Evolutionary conservation across 192 early-diverging fungal genomes (phyloP).

Genomic region (Umbelopsis sp.): DNA sequence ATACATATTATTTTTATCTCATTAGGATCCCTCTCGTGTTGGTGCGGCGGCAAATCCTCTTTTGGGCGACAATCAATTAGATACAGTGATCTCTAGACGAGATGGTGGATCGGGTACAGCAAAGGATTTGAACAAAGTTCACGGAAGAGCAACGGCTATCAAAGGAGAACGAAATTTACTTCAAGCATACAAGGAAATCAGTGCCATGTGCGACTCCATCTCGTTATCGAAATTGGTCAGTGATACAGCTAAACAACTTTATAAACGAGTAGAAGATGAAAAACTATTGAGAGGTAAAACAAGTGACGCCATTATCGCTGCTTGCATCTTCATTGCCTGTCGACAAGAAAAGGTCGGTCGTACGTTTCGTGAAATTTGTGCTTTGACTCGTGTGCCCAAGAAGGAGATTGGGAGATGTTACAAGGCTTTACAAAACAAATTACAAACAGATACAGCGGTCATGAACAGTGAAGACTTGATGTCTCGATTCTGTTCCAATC

Average conservation of each 20-base stretch:
- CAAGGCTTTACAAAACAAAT: slow-evolving; percentile 62
- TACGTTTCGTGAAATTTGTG: slow-evolving; percentile 94
- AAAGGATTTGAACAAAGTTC: slow-evolving; percentile 69
- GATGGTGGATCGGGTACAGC: slow-evolving; percentile 78
- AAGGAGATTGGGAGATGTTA: slow-evolving; percentile 91
- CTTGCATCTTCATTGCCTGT: slow-evolving; percentile 94
- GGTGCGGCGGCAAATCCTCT: slow-evolving; percentile 80
- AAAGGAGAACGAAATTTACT: slow-evolving; percentile 76
- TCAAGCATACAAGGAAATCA: slow-evolving; percentile 77
- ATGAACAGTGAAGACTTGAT: slow-evolving; percentile 77
- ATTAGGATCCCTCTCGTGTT: slow-evolving; percentile 82
- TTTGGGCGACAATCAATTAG: slow-evolving; percentile 76
- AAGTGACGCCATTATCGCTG: slow-evolving; percentile 82
- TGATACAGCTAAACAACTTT: slow-evolving; percentile 88
- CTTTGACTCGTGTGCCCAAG: slow-evolving; percentile 86
- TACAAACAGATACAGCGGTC: slow-evolving; percentile 58
- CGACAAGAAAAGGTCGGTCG: slow-evolving; percentile 78
- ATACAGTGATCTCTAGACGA: slow-evolving; percentile 77
- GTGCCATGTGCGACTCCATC: slow-evolving; percentile 79
- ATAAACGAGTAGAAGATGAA: slow-evolving; percentile 80
- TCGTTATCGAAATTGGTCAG: slow-evolving; percentile 70
- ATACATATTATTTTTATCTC: not conserved
- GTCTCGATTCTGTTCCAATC: slow-evolving; percentile 79
- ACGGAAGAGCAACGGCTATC: slow-evolving; percentile 68
- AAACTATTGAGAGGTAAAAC: slow-evolving; percentile 81